A percentile compares a stretch with the other conserved stretches of the same genome.
phyloP scores from a whole-genome alignment of 257 asterid genomes.

The Henckelia pumila region DNA sequence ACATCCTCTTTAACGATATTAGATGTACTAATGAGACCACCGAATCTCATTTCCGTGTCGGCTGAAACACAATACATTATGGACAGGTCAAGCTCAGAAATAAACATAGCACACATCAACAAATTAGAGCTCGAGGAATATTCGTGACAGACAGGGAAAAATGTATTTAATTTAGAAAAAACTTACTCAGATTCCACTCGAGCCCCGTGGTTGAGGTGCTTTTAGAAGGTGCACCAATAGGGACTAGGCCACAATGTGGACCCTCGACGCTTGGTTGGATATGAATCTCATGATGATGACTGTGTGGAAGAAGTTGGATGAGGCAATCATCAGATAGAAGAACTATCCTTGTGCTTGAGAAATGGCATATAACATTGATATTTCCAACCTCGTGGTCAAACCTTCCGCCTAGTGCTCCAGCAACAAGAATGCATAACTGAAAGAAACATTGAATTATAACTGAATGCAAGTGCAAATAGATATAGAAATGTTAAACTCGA shows the following conservation, averaged over 20 bases:
- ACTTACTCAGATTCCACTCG: conserved; percentile 67
- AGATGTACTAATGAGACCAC: conserved; percentile 37
- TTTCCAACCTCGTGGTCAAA: conserved; percentile 94
- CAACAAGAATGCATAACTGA: conserved; percentile 78
- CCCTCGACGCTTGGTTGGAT: conserved; percentile 51
- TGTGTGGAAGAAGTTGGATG: conserved; percentile 77
- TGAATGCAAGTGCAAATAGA: not conserved
- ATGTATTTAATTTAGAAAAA: not conserved
- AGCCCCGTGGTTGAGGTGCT: conserved; percentile 38
- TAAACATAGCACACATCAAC: not conserved
- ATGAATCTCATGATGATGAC: conserved; percentile 41
- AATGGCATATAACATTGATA: conserved; percentile 65
- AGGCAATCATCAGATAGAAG: conserved; percentile 87
- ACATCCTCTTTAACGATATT: conserved; percentile 44
- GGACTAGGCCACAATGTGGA: conserved; percentile 91
- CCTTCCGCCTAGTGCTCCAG: conserved; percentile 98
- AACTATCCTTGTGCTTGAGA: conserved; percentile 56
- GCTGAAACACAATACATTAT: conserved; percentile 37
- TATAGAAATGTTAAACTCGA: not conserved
- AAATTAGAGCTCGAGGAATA: not conserved
- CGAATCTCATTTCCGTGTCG: conserved; percentile 75
- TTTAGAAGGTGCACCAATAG: conserved; percentile 59
- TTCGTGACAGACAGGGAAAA: conserved; percentile 3
- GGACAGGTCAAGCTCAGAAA: conserved; percentile 17
- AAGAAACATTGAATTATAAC: conserved; percentile 21